A percentile compares a stretch with the other conserved stretches of the same genome.
These are phyloP conservation scores for Lineolata rhizophorae DNA, from an alignment of 495 filamentous ascomycete genomes.

Conservation along the genomic window DNA sequence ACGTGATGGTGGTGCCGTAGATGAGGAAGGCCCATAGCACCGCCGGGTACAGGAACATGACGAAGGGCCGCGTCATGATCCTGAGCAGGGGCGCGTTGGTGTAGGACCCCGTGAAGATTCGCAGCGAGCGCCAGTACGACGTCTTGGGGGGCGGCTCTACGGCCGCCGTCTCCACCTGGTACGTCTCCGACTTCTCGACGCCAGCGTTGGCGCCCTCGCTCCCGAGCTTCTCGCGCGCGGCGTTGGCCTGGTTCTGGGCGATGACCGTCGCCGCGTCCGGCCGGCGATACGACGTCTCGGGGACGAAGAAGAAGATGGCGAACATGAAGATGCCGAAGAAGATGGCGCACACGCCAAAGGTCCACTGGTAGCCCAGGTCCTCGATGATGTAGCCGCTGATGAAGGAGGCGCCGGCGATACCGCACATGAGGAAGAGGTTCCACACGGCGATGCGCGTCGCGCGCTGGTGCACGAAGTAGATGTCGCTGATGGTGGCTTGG, in stretches of 20 bases:
- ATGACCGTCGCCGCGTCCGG: slow-evolving; percentile 6
- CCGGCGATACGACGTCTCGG: slow-evolving; percentile 29
- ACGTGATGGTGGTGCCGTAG: slow-evolving; percentile 27
- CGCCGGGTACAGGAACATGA: slow-evolving; percentile 30
- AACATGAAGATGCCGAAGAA: slow-evolving; percentile 27
- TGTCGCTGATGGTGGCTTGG: slow-evolving; percentile 21
- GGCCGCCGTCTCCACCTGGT: background rate
- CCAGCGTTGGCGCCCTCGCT: slow-evolving; percentile 5
- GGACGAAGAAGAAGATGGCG: slow-evolving; percentile 26
- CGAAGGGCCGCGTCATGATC: slow-evolving; percentile 25
- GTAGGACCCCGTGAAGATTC: slow-evolving; percentile 20
- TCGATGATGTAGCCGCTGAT: slow-evolving; percentile 19
- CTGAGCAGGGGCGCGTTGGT: slow-evolving; percentile 25
- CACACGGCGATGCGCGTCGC: slow-evolving; percentile 42
- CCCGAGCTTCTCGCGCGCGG: slow-evolving; percentile 13
- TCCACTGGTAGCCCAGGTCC: slow-evolving; percentile 30
- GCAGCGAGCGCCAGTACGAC: slow-evolving; percentile 3
- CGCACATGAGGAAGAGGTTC: slow-evolving; percentile 34
- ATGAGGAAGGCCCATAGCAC: slow-evolving; percentile 32
- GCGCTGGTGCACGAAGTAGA: slow-evolving; percentile 41
- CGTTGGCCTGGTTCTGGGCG: slow-evolving; percentile 7
- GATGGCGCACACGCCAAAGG: slow-evolving; percentile 30
- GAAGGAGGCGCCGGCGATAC: slow-evolving; percentile 16
- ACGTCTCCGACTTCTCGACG: background rate
- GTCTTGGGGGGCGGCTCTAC: background rate